phyloP scores from a whole-genome alignment of 2,329 filamentous ascomycete species.

The Arachnomyces sp. region DNA sequence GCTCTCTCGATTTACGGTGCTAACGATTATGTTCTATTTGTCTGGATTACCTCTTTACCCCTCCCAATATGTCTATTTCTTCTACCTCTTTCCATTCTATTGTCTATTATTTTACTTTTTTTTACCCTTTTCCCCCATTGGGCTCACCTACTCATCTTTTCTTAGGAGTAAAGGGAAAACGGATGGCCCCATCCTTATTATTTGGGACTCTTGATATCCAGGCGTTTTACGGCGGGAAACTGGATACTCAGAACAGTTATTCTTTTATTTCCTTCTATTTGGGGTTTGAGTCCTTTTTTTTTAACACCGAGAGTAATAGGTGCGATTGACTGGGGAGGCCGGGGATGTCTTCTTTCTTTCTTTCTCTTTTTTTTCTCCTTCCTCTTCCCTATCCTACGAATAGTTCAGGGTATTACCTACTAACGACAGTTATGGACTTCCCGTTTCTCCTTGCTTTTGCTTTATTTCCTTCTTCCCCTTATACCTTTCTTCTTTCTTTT shows the following conservation, averaged over 20 bases:
- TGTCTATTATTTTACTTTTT: not conserved
- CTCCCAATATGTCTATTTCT: not conserved
- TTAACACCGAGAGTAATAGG: not conserved
- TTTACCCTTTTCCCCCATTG: not conserved
- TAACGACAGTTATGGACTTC: too few relatives aligned
- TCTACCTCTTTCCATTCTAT: slow-evolving; percentile 2
- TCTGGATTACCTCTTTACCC: too few relatives aligned
- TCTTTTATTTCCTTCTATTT: slow-evolving; percentile 9
- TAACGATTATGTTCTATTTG: too few relatives aligned
- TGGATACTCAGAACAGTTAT: not conserved
- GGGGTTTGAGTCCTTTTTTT: not conserved
- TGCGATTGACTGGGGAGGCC: not conserved
- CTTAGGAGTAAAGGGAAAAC: too few relatives aligned
- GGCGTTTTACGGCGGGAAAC: too few relatives aligned
- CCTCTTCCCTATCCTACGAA: slow-evolving; percentile 8
- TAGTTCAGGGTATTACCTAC: slow-evolving; percentile 12
- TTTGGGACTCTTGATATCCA: too few relatives aligned
- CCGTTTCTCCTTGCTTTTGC: too few relatives aligned
- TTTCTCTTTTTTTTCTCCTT: slow-evolving; percentile 11
- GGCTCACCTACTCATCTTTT: too few relatives aligned
- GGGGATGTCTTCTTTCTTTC: slow-evolving; percentile 7
- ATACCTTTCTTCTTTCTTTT: too few relatives aligned
- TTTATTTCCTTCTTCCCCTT: too few relatives aligned
- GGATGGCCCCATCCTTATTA: too few relatives aligned
- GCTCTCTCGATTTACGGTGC: not conserved